Percentiles rank a stretch among this genome's conserved stretches.
These are phyloP conservation scores for Choiromyces venosus DNA, from an alignment of 495 filamentous ascomycete genomes.

Conservation along the genomic window DNA sequence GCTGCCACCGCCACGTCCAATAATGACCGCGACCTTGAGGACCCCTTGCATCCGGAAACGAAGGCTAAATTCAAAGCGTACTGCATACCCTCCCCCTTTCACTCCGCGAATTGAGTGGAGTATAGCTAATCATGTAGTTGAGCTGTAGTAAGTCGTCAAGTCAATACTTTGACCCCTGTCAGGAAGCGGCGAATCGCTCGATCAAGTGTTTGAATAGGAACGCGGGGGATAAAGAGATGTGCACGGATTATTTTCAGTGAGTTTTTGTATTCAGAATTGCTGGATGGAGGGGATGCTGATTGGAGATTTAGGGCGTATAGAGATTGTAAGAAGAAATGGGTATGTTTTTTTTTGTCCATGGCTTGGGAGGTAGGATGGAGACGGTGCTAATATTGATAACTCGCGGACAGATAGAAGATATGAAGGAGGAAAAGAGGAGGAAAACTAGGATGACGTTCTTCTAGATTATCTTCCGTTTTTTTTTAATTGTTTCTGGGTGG, in stretches of 20 bases:
- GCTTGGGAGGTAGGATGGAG: background rate
- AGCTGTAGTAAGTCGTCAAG: constrained; percentile 66
- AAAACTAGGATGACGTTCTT: constrained; percentile 40
- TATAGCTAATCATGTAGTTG: background rate
- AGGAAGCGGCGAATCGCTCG: constrained; percentile 82
- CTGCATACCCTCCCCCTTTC: background rate
- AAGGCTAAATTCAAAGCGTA: constrained; percentile 25
- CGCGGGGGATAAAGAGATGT: constrained; percentile 76
- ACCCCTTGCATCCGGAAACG: constrained; percentile 15
- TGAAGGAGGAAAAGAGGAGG: constrained; percentile 49
- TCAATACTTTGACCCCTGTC: constrained; percentile 89
- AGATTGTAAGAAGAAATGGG: constrained; percentile 92
- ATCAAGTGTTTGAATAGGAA: constrained; percentile 84
- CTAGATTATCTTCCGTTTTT: background rate
- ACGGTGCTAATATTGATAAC: constrained; percentile 25
- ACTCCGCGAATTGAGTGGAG: background rate
- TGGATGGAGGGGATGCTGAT: background rate
- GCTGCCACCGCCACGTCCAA: background rate
- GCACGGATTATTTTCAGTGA: constrained; percentile 89
- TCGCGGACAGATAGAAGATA: constrained; percentile 48
- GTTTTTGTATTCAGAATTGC: constrained; percentile 37
- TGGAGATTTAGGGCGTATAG: constrained; percentile 65
- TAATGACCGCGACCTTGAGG: constrained; percentile 10
- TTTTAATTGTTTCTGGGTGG: background rate
- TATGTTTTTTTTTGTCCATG: constrained; percentile 47